Conservation (phyloP, 1,284 basidiomycete species). For the Peniophora sp. region DNA sequence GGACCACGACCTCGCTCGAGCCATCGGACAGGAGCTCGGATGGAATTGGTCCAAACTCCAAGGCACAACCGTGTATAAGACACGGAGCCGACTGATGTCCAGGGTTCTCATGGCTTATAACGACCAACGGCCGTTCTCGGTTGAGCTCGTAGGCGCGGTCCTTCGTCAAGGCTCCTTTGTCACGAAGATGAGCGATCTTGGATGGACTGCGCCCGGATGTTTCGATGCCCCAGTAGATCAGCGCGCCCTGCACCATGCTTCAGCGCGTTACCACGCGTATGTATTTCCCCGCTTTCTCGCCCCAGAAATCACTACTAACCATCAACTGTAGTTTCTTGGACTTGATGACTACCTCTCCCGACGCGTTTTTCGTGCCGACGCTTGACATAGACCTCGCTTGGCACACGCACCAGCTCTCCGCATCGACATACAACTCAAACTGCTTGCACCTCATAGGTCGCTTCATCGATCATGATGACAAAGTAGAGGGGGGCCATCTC, state of each 20-base stretch:
- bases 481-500: slow-evolving; percentile 23
- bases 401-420: slow-evolving; percentile 39
- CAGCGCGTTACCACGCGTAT: slow-evolving; percentile 26
- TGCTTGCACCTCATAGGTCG: slow-evolving; percentile 23
- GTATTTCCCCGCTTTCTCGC: background rate
- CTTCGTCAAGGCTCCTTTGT: slow-evolving; percentile 50
- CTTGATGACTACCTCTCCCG: slow-evolving; percentile 26
- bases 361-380: slow-evolving; percentile 27
- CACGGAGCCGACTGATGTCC: slow-evolving; percentile 14
- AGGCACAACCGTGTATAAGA: background rate
- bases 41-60: slow-evolving; percentile 7
- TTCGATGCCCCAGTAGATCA: slow-evolving; percentile 26
- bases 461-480: slow-evolving; percentile 27
- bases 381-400: slow-evolving; percentile 39
- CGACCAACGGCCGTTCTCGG: slow-evolving; percentile 38
- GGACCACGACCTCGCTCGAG: background rate
- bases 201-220: slow-evolving; percentile 39
- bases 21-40: background rate
- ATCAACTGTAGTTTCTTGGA: slow-evolving; percentile 37
- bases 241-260: slow-evolving; percentile 14
- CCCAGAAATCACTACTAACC: too few species aligned
- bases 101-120: slow-evolving; percentile 35
- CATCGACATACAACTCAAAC: slow-evolving; percentile 21
- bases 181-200: slow-evolving; percentile 41
- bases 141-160: slow-evolving; percentile 47